Evolutionary conservation across 108 stramenopile genomes (phyloP), one percentile per base, ranked within the genome.

Genomic region (Aurantiochytrium sp.): DNA sequence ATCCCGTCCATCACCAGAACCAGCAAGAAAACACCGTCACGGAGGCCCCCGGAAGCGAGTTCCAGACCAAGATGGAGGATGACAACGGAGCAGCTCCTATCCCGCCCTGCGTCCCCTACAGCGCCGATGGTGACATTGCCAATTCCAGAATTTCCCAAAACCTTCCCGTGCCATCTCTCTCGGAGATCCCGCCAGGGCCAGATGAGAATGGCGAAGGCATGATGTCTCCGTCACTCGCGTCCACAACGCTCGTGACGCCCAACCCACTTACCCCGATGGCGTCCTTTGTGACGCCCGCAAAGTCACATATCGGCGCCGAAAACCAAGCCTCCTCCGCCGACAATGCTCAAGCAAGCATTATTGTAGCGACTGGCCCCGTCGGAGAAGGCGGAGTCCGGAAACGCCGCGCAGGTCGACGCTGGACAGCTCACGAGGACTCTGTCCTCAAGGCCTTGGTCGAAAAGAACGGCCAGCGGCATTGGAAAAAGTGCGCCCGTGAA

Each of bases 401-500:
- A 23, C 76, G 76, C 6, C 45, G 76, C n/a, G 88, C 89, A 29
- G 93, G 93, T 21, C 93, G 95, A 10, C 88, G 94, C 18, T 98
- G 98, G 98, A 97, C 97, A 4, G 93, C 93, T 72, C 96, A 95
- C 45, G 98, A 98, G 91, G 98, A 98, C 89, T 90, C 76, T 2
- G 92, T 94, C 59, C 95, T 98, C 35, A 89, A 94, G 19, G 91
- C 96, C 76, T 93, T 96, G 5, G 96, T 96, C 5, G 90, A 89
- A 4, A 87, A 90, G 28, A 88, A 93, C 64, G 96, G 96, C 44
- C 91, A 95, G 49, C 96, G 96, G 72, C 95, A 96, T 72, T 97
- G 97, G 97, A 94, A 91, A 58, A 91, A 69, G 28, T 96, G 96
- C 92, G 95, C 96, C 2, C 42, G 88, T 21, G 69, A 96, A 10